Evolutionary conservation across 768 basidiomycete species (phyloP), one percentile per base, ranked within the genome.

Genomic region (Lactifluus subvellereus): DNA sequence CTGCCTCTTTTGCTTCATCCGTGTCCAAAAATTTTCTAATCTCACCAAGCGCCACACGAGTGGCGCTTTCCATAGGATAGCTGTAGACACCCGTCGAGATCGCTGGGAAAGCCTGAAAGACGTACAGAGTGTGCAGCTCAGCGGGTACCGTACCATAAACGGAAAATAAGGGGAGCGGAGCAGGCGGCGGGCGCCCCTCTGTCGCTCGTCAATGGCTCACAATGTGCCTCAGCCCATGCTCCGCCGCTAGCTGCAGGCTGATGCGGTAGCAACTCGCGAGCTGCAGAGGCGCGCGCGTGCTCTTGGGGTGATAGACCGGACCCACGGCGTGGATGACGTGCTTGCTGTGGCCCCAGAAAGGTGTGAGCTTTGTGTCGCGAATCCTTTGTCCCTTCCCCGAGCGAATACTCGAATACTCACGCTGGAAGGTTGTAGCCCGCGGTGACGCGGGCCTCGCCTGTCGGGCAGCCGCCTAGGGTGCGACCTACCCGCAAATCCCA

Each of bases 281-380:
- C 64, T 84, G 79, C 61, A 71, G 67, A 6, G 84, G 83, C 57
- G 79, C 81, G 32, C 71, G 72, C 79, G 78, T 42, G 72, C 73
- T 32, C 78, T 73, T 1, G 66, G 61, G 3, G 68, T 59, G 77
- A 71, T 88, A 91, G 1, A 89, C 72, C 0, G 91, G 91, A 11
- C 91, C 91, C 16, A 93, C 91, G 3, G 91, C 80, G 68, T 93
- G 91, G 47, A 94, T 89, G 62, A 94, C 78, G 70, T 87, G 79
- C 42, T 80, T 80, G 42, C 91, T 89, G 66, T 27, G 54, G 6
- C n/a, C 55, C 33, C 20, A 14, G 32, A 16, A 47, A 48, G 14
- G 33, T 22, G 48, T 33, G 48, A 33, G 18, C 20, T 10, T 32
- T 37, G 20, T 3, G 13, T 6, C 6, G 18, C 0, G 16, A 6